Base-by-base conservation (phyloP, 441 rosid species). In the Erysimum cheiri region DNA sequence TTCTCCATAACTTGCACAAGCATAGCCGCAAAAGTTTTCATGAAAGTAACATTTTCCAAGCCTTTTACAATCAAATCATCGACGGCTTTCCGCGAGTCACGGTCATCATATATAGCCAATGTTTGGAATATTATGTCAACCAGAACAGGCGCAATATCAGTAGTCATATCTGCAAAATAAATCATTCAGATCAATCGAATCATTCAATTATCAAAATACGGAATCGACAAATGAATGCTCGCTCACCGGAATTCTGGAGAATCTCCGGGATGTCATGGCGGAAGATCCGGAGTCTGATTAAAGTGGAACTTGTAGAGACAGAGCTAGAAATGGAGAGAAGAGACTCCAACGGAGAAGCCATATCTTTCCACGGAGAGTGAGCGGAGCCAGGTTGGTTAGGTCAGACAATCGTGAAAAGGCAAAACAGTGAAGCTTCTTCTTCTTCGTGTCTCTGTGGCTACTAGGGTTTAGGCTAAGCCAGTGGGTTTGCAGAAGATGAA, bases 1-100 rank as follows among this genome's bases (percentile, higher is more conserved):
- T 77, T 96, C 49, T 96, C 99, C 97, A 89, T 91, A 52, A 74
- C 77, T 83, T 91, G 97, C 60, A 96, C 97, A 79, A 96, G 94
- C 14, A 81, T 77, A 13, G 91, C 89, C 0, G 97, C 99, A 82
- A 91, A 96, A 52, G 68, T 77, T 80, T 89, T 93, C 97, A 93
- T 93, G 78, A 96, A 96, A 6, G 77, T 47, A 60, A 82, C 80
- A 76, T 85, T 86, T 22, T 72, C 77, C 49, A 96, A 76, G 50
- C 78, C 75, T 70, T 84, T 91, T 36, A 78, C 82, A 76, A 93
- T 84, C 74, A 91, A 67, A 33, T 86, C 84, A 75, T 93, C 98
- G 15, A 96, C 97, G 41, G 93, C 98, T 74, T 76, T 85, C 80
- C 90, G 88, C 13, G 97, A 88, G 57, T 79, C 76, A 29, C 86